Evolutionary conservation across 306 rosid species (phyloP), one percentile per base, ranked within the genome.

Genomic region (Canavalia ensiformis): DNA sequence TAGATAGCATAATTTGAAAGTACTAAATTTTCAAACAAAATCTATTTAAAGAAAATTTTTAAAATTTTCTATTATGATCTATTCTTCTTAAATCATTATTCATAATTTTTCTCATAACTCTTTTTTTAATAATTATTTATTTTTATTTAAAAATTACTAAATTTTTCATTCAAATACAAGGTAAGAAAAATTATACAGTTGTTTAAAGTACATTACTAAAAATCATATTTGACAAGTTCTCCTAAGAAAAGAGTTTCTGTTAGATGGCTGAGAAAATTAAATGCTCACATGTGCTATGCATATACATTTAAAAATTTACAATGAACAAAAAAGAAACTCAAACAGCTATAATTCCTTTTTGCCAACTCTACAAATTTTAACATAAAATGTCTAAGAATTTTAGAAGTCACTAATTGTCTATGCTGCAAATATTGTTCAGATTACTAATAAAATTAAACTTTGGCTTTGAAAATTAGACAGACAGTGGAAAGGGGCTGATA

Each of bases 361-460:
- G 34, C 25, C 62, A 8, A 34, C 47, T 34, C 3, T n/a, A 71
- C 47, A 33, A 33, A 33, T 13, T 47, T 69, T 49, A 70, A 33
- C 25, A 33, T 13, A 35, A 52, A 35, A 63, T 62, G 9, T 18
- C 29, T 4, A 75, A 49, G 49, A 76, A 33, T 0, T 51, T 63
- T 37, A 39, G 28, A 25, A 66, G 42, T 65, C 45, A 65, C 30
- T 41, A 29, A 77, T 65, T 25, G 12, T 65, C 45, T 11, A 39
- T 66, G 33, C 8, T 52, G 54, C 42, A 50, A 50, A 39, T 52
- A 37, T 18, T 77, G 82, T 42, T 74, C 68, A 54, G 49, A 56
- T 46, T 55, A 57, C 54, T 3, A 30, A 56, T 57, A 56, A 25
- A 56, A 3, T 57, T 56, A 29, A 64, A 64, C 49, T 64, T 18